These are phyloP conservation scores for Sugiyamaella paludigena DNA, from an alignment of 1,139 yeast genomes.

Conservation along the genomic window DNA sequence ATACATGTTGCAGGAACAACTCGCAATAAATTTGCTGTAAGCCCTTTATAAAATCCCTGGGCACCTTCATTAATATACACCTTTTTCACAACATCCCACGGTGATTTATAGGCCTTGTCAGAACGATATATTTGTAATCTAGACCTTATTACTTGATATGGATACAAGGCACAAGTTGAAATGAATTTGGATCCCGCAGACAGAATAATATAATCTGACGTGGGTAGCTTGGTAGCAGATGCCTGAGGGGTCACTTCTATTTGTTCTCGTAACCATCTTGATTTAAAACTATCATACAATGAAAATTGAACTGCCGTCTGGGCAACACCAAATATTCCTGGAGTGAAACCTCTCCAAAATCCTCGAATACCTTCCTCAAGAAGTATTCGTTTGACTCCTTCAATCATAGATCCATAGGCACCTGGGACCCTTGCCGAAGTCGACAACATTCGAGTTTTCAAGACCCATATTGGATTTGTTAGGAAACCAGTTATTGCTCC, in stretches of 20 bases:
- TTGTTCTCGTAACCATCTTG: not conserved
- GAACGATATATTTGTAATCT: slow-evolving; percentile 56
- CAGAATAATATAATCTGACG: slow-evolving; percentile 57
- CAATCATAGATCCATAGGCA: slow-evolving; percentile 56
- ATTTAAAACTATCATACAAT: slow-evolving; percentile 56
- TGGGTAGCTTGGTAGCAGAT: slow-evolving; percentile 38
- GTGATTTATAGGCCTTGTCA: slow-evolving; percentile 27
- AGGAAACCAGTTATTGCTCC: slow-evolving; percentile 71
- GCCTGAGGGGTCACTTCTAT: no score
- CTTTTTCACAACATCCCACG: slow-evolving; percentile 31
- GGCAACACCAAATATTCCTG: slow-evolving; percentile 76
- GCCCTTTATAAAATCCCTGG: slow-evolving; percentile 74
- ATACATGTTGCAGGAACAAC: slow-evolving; percentile 84
- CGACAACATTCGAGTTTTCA: slow-evolving; percentile 82
- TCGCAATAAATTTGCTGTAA: slow-evolving; percentile 73
- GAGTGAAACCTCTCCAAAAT: slow-evolving; percentile 80
- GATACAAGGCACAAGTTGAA: slow-evolving; percentile 71
- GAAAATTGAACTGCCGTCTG: slow-evolving; percentile 90
- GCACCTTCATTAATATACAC: slow-evolving; percentile 50
- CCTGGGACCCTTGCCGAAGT: slow-evolving; percentile 46
- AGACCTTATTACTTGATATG: slow-evolving; percentile 78
- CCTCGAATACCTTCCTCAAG: slow-evolving; percentile 64
- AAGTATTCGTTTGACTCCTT: slow-evolving; percentile 55
- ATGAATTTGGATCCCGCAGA: slow-evolving; percentile 69
- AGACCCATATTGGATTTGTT: slow-evolving; percentile 92